A percentile compares a stretch with the other conserved stretches of the same genome.
phyloP scores from a whole-genome alignment of 164 flowering plant genomes.

The Santalum album region DNA sequence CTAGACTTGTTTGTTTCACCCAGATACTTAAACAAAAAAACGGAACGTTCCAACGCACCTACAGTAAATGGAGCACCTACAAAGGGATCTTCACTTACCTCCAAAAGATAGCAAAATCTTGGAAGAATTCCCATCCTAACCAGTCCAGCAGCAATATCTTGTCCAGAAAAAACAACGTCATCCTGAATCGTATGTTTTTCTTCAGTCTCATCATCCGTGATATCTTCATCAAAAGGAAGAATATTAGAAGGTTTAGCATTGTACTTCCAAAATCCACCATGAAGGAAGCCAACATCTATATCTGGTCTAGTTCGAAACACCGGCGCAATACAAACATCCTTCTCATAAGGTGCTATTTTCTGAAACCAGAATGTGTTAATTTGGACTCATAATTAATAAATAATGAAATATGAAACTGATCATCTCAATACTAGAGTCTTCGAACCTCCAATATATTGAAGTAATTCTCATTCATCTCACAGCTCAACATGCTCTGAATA shows the following conservation, averaged over 20 bases:
- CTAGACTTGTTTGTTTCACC: neutral
- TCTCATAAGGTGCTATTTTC: conserved; percentile 31
- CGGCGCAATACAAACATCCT: conserved; percentile 64
- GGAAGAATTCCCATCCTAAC: conserved; percentile 86
- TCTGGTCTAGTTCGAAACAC: conserved; percentile 80
- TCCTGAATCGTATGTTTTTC: conserved; percentile 68
- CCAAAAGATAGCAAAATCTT: conserved; percentile 64
- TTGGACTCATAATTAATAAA: neutral
- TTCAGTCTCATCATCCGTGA: conserved; percentile 33
- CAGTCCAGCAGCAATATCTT: conserved; percentile 88
- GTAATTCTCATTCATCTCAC: conserved; percentile 55
- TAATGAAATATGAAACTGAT: neutral
- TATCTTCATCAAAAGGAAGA: conserved; percentile 30
- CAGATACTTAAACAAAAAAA: neutral
- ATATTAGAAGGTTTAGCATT: conserved; percentile 77
- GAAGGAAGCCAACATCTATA: conserved; percentile 66
- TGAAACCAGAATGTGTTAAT: conserved; percentile 20
- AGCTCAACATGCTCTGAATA: conserved; percentile 55
- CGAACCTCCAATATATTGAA: conserved; percentile 58
- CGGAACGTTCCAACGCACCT: neutral
- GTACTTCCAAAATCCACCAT: conserved; percentile 96
- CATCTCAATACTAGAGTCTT: neutral
- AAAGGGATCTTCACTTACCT: conserved; percentile 35
- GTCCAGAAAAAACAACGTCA: conserved; percentile 74
- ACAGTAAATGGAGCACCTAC: neutral